Base-by-base conservation (phyloP, 83 land plant genomes). In the Thuja plicata region DNA sequence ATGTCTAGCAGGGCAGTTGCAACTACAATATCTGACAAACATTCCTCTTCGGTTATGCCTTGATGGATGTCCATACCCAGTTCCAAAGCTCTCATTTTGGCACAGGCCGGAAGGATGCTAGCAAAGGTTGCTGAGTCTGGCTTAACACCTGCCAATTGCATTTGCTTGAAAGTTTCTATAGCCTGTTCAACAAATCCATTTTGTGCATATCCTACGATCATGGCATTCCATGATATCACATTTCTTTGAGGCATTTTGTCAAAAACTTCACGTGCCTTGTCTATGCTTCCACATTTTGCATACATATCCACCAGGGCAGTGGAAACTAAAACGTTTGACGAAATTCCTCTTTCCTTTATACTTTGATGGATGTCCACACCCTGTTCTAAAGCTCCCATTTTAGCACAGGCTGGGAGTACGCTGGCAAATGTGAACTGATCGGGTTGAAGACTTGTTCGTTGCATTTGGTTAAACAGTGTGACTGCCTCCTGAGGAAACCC, bases 291-390 rank as follows among this genome's bases (percentile, higher is more conserved):
- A 48, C 54, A 88, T 45, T 74, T 88, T 38, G 52, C 78, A 74
- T 46, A 88, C 84, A 76, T 88, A 10, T 88, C 83, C 41, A 76
- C 50, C 7, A 88, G 55, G 84, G 84, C 32, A 81, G 12, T 81
- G 3, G 27, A 17, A 21, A 41, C 84, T 9, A 81, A 7, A 24
- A 81, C 48, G 24, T 81, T 17, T 17, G 84, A 43, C 84, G 19
- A 24, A 43, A 81, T 40, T 27, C 50, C 48, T 19, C 50, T 43
- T 81, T 43, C n/a, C 8, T 40, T 17, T 40, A 81, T 19, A 2
- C 46, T 13, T 81, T 81, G 27, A 43, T 81, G 84, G n/a, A 81
- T 81, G 21, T 81, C 27, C 11, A 19, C 19, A 40, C 48, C 84
- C 48, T 81, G 32, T 81, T 81, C 41, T 30, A 81, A 43, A 41